Percentiles rank a stretch among this genome's conserved stretches.
phyloP scores from a whole-genome alignment of 805 yeast genomes.

The Saccharomycopsis guyanensis region DNA sequence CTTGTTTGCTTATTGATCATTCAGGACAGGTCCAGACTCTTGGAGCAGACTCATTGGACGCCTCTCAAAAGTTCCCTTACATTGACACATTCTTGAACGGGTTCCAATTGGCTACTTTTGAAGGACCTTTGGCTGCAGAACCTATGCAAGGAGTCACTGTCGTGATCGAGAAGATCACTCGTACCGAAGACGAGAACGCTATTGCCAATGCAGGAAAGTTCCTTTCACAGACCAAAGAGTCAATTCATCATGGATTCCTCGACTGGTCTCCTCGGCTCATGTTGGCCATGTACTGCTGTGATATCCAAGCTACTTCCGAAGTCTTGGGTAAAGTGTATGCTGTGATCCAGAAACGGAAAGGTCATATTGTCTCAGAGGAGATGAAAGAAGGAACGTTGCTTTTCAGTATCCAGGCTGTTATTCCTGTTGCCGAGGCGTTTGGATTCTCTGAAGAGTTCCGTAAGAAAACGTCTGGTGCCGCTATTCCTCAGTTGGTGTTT shows the following conservation, averaged over 20 bases:
- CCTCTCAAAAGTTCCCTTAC: constrained; percentile 29
- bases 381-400: constrained; percentile 98
- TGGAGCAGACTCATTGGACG: constrained; percentile 20
- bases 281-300: constrained; percentile 91
- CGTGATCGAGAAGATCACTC: constrained; percentile 35
- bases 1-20: constrained; percentile 63
- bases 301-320: constrained; percentile 90
- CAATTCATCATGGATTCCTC: constrained; percentile 61
- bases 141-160: constrained; percentile 77
- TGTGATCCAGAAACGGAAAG: constrained; percentile 84
- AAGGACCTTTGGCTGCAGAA: constrained; percentile 87
- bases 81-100: constrained; percentile 71
- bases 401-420: constrained; percentile 72
- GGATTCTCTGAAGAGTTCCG: constrained; percentile 95
- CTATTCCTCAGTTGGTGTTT: constrained; percentile 90
- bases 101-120: constrained; percentile 70
- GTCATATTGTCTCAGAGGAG: constrained; percentile 81
- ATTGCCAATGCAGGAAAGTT: constrained; percentile 57
- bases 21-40: constrained; percentile 30
- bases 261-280: constrained; percentile 84
- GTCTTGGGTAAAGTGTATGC: constrained; percentile 93
- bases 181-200: constrained; percentile 21
- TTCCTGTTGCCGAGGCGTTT: constrained; percentile 94
- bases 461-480: constrained; percentile 92
- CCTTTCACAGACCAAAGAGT: constrained; percentile 63